Conservation (phyloP, 192 early-diverging fungal species). For the Backusella australiensis region DNA sequence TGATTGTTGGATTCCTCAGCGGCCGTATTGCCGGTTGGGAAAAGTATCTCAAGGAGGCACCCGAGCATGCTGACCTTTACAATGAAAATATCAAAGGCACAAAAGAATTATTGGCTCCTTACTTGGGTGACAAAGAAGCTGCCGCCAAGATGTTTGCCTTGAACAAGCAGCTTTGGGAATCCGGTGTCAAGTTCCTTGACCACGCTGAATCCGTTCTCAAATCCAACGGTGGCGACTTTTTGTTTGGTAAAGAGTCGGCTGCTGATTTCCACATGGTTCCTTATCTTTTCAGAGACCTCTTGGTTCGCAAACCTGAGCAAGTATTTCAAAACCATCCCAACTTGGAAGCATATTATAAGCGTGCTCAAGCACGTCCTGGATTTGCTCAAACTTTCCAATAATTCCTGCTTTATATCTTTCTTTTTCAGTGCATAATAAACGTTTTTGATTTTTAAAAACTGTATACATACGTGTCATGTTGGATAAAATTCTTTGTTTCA, state of each 20-base stretch:
- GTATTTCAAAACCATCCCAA: conserved; percentile 13
- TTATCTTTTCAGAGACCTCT: conserved; percentile 14
- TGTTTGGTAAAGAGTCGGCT: conserved; percentile 12
- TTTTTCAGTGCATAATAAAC: background rate
- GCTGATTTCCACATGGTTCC: conserved; percentile 22
- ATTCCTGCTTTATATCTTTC: background rate
- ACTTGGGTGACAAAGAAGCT: background rate
- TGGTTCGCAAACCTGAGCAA: conserved; percentile 6
- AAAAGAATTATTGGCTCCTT: background rate
- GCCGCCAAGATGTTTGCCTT: background rate
- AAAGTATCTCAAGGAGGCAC: conserved; percentile 6
- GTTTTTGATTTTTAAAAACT: background rate
- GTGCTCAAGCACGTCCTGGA: conserved; percentile 10
- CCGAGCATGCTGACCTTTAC: conserved; percentile 13
- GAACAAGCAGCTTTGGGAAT: conserved; percentile 9
- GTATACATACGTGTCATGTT: too few species aligned
- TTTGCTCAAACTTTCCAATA: conserved; percentile 12
- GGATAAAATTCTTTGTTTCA: too few species aligned
- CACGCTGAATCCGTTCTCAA: conserved; percentile 4
- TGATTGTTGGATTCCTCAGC: conserved; percentile 4
- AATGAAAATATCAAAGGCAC: conserved; percentile 5
- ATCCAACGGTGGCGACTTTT: background rate
- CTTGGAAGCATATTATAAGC: conserved; percentile 16
- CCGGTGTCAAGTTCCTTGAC: conserved; percentile 5
- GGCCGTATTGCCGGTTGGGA: conserved; percentile 18